These are phyloP conservation scores for Aristolochia californica DNA, from an alignment of 164 flowering plant genomes.

Conservation along the genomic window DNA sequence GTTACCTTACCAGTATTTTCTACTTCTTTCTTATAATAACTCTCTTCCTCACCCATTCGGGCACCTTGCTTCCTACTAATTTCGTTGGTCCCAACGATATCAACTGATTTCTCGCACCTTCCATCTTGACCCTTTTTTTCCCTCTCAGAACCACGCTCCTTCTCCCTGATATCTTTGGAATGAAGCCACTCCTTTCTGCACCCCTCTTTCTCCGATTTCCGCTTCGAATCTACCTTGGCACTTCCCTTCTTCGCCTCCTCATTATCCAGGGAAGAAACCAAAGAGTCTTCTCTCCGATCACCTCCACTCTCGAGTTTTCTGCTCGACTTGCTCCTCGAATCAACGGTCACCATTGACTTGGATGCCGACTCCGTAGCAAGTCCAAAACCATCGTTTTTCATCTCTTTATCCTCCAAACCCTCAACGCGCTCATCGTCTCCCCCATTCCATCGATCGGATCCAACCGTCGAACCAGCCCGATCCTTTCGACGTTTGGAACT, in stretches of 20 bases:
- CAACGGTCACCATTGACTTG: conserved; percentile 22
- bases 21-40: conserved; percentile 17
- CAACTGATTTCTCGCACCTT: conserved; percentile 17
- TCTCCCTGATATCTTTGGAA: conserved; percentile 31
- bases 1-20: conserved; percentile 51
- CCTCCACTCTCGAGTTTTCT: conserved; percentile 26
- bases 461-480: conserved; percentile 10
- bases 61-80: conserved; percentile 25
- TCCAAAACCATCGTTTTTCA: conserved; percentile 15
- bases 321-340: conserved; percentile 37
- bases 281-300: conserved; percentile 27
- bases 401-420: conserved; percentile 11
- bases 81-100: conserved; percentile 15
- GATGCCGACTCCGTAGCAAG: conserved; percentile 18
- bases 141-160: conserved; percentile 31
- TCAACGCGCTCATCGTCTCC: conserved; percentile 19
- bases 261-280: conserved; percentile 9
- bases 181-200: conserved; percentile 30
- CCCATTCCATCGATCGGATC: conserved; percentile 24
- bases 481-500: conserved; percentile 22
- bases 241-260: conserved; percentile 26
- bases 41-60: conserved; percentile 18
- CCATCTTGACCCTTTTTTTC: conserved; percentile 30
- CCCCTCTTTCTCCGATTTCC: conserved; percentile 35
- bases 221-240: conserved; percentile 28